Evolutionary conservation across 2,329 filamentous ascomycete species (phyloP), one percentile per base, ranked within the genome.

Genomic region (Gnomoniopsis sp.): DNA sequence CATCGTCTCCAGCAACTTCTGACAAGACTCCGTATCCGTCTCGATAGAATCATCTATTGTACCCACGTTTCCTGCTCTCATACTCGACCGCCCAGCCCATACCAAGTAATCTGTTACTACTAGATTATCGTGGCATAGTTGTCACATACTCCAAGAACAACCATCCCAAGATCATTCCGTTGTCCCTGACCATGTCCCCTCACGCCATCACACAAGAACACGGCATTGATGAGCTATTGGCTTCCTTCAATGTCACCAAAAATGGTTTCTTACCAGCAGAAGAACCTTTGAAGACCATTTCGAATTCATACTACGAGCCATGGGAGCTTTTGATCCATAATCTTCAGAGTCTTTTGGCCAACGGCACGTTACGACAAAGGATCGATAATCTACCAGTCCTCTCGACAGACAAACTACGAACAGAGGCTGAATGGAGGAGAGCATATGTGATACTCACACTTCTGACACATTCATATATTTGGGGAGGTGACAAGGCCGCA

Each of bases 381-480:
- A 81, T 95, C 12, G 79, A 88, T 48, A 69, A 75, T 3, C 75
- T 96, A n/a, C 88, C 89, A 0, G 71, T 91, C 0, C 78, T 96
- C 1, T 87, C 86, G 0, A 88, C 88, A 0, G 78, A 84, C 19
- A 76, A 80, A 6, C 77, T 96, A 6, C 70, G 72, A 3, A 81
- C 79, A 2, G 86, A 90, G 65, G 74, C 82, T 1, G 89, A 96
- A 76, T 96, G 90, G 90, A 81, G 88, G 63, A 80, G 92, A 65
- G 91, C 91, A 57, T 96, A 96, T 71, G 81, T 87, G 2, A 79
- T 96, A 8, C 77, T 97, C 46, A 85, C 83, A 0, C 95, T 96
- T 67, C 81, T 96, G 57, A 81, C 90, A 1, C 91, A 98, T 72
- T 88, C 85, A 11, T 96, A 96, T 72, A 86, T 97, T 21, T 98